Evolutionary conservation across 345 rosid genomes (phyloP), one percentile per base, ranked within the genome.

Genomic region (Salix arbutifolia): DNA sequence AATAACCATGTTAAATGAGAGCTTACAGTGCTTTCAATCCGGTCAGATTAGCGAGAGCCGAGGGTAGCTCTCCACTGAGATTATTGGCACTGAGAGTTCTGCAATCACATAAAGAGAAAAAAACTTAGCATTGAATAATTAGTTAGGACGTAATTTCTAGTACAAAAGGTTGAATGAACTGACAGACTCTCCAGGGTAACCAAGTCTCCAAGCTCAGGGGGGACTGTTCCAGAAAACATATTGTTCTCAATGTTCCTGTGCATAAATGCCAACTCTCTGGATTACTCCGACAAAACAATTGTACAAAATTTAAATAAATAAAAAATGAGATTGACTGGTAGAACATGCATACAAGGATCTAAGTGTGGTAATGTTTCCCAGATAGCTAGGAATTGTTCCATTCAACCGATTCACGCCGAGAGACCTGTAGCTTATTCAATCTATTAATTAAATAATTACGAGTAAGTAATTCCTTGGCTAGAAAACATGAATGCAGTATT

Each of bases 101-200:
- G 77, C 9, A 53, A 56, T n/a, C 4, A 23, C 42, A 66, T 16
- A 38, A 23, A 33, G 33, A 1, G 33, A 46, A 46, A 26, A 52
- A 42, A 14, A 56, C 10, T n/a, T 21, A 21, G 4, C 61, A 56
- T 56, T 56, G 13, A 56, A n/a, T n/a, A 56, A 53, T 33, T 4
- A 40, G 19, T 40, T 40, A 10, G 44, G 58, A 8, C 30, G 1
- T 2, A 13, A 46, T 35, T 68, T 17, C 65, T 35, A 26, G 21
- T 1, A 25, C 18, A 33, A 64, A 25, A 37, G 67, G 33, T 60
- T 37, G 16, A 52, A 37, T 31, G 33, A 30, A 62, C 93, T 83
- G 82, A 90, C 93, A 90, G 67, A 71, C 64, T 77, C 65, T 73
- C 65, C 78, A 90, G 75, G 76, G 84, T 83, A 68, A 83, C 77